Base-by-base conservation (phyloP, 2,329 filamentous ascomycete species). In the Penicillium paneum region DNA sequence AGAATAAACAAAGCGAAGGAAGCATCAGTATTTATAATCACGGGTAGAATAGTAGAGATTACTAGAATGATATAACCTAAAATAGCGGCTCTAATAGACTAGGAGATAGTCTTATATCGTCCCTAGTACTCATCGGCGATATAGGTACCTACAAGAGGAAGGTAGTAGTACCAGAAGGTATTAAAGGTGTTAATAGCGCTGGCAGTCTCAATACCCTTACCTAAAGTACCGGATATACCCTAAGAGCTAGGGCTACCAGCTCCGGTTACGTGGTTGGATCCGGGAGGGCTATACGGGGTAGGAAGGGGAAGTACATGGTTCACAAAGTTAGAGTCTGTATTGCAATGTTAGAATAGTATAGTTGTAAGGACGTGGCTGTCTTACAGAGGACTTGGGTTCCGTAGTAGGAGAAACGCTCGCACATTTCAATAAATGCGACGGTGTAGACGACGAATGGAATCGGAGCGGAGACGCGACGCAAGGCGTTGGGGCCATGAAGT, bases 391-490 rank as follows among this genome's bases (percentile, higher is more conserved):
- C 45, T 2, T 48, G 45, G 3, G 84, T 86, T 52, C 88, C 88
- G 66, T 90, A 90, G 81, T 90, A 91, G 15, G 85, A 87, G 74
- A 89, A 90, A 43, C 88, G 85, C 75, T 91, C 88, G 74, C 85
- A 89, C 53, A 90, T 76, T 73, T 91, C 88, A 55, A 88, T 83
- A 57, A 89, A 84, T 43, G n/a, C n/a, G n/a, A n/a, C n/a, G n/a
- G n/a, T n/a, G n/a, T n/a, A n/a, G n/a, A n/a, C n/a, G n/a, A n/a
- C n/a, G n/a, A n/a, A n/a, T n/a, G n/a, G n/a, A n/a, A n/a, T n/a
- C n/a, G n/a, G 52, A 13, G 64, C 70, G 3, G 70, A 53, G 1
- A 75, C 67, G 21, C 72, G 68, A 40, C 71, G 72, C 26, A 44
- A 32, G 17, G 42, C 42, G 13, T 24, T 44, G 17, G 12, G 17